Base-by-base conservation (phyloP, 352 stramenopile species). In the Salisapilia sapeloensis region DNA sequence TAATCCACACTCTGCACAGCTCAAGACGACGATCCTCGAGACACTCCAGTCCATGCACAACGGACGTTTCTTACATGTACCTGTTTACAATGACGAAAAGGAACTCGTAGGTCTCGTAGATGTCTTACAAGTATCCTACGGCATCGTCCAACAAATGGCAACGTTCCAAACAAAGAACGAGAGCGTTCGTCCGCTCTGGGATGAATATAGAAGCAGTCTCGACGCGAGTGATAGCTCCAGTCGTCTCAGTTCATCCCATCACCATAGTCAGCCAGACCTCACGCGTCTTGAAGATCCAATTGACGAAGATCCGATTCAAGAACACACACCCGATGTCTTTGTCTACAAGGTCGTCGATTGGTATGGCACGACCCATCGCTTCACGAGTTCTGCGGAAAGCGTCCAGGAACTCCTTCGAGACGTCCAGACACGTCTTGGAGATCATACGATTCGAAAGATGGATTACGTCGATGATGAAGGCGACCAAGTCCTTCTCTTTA, bases 31-130 rank as follows among this genome's bases (percentile, higher is more conserved):
- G 14, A 93, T 98, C 18, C 53, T 98, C 29, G 94, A 98, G 40
- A 96, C 92, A 10, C 56, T 98, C 30, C 92, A 98, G 51, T 94
- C 86, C 32, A 98, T 98, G 90, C 92, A 97, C 51, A 93, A 97
- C 30, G 90, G 96, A 15, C 79, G 81, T 20, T 98, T 97, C 55
- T 49, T 98, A 15, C 95, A 97, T 34, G 61, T 99, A 6, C 94
- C 94, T 7, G 91, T 99, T 2, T 92, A 95, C 37, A 81, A 96
- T 41, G 53, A 77, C 11, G 42, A 75, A 43, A 72, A 62, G n/a
- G 77, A 61, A 22, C 65, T 98, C 18, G 64, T 97, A 25, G 93
- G 89, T 7, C 55, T 98, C 11, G 93, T 97, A 7, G 92, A 97
- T 54, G 92, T 98, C 13, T 79, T 97, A 36, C 90, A 97, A 50